phyloP scores from a whole-genome alignment of 2,329 filamentous ascomycete species.

The Pseudopithomyces maydicus region DNA sequence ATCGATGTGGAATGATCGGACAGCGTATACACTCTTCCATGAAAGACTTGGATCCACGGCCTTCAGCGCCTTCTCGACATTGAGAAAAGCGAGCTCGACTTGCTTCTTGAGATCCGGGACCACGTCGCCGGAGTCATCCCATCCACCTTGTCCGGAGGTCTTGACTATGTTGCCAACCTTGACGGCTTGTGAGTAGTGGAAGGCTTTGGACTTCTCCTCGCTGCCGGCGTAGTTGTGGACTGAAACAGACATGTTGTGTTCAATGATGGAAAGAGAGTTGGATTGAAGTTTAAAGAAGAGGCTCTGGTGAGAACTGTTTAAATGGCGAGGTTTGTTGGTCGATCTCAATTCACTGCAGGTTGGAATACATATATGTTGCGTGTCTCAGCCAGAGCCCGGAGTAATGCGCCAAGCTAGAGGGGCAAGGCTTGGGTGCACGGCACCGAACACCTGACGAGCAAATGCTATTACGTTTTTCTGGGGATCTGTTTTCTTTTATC shows the following conservation, averaged over 20 bases:
- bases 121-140: constrained; percentile 15
- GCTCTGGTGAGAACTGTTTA: not conserved
- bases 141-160: constrained; percentile 21
- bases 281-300: not conserved
- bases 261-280: not conserved
- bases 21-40: constrained; percentile 52
- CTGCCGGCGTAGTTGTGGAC: constrained; percentile 11
- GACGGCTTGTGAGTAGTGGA: constrained; percentile 19
- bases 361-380: not conserved
- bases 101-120: constrained; percentile 11
- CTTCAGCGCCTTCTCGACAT: constrained; percentile 56
- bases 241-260: not conserved
- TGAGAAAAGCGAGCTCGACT: constrained; percentile 51
- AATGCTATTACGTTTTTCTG: not conserved
- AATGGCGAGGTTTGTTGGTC: not conserved
- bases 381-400: not conserved
- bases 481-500: not conserved
- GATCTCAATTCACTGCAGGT: not conserved
- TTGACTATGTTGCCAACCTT: constrained; percentile 15
- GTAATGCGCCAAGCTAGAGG: not conserved
- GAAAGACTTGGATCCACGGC: constrained; percentile 8
- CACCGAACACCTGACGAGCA: not conserved
- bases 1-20: constrained; percentile 13
- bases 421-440: not conserved
- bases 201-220: constrained; percentile 12